These are phyloP conservation scores for Thalassiosira sp. DNA, from an alignment of 352 stramenopile species.

Conservation along the genomic window DNA sequence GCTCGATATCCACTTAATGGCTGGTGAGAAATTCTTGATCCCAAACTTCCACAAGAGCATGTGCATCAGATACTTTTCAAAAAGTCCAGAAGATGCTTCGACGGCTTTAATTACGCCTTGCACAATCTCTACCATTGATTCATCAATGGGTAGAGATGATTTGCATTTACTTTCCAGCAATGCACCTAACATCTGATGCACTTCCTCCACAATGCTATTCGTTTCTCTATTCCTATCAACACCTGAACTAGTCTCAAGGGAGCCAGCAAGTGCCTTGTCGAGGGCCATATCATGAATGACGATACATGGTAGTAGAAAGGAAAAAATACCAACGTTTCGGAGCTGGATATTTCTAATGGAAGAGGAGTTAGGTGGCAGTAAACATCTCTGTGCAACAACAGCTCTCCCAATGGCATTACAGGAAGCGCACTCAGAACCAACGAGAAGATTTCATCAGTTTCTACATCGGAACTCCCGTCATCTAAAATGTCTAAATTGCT, in stretches of 20 bases:
- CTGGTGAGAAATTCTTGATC: constrained; percentile 6
- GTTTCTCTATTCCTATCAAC: background rate
- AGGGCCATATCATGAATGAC: constrained; percentile 44
- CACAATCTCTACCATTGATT: constrained; percentile 24
- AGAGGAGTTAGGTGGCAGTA: constrained; percentile 26
- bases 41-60: constrained; percentile 45
- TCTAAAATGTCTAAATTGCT: constrained; percentile 49
- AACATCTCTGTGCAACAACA: constrained; percentile 40
- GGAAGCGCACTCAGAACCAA: constrained; percentile 26
- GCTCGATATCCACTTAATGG: constrained; percentile 14
- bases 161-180: constrained; percentile 4
- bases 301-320: constrained; percentile 53
- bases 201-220: constrained; percentile 8
- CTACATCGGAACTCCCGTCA: constrained; percentile 2
- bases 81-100: constrained; percentile 15
- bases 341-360: constrained; percentile 23
- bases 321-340: constrained; percentile 27
- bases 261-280: constrained; percentile 23
- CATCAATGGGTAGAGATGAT: background rate
- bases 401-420: constrained; percentile 29
- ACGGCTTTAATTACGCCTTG: constrained; percentile 17
- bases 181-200: constrained; percentile 11
- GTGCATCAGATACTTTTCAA: constrained; percentile 42
- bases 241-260: constrained; percentile 13
- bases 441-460: constrained; percentile 36